These are phyloP conservation scores for Penstemon barbatus DNA, from an alignment of 257 asterid genomes.

Conservation along the genomic window DNA sequence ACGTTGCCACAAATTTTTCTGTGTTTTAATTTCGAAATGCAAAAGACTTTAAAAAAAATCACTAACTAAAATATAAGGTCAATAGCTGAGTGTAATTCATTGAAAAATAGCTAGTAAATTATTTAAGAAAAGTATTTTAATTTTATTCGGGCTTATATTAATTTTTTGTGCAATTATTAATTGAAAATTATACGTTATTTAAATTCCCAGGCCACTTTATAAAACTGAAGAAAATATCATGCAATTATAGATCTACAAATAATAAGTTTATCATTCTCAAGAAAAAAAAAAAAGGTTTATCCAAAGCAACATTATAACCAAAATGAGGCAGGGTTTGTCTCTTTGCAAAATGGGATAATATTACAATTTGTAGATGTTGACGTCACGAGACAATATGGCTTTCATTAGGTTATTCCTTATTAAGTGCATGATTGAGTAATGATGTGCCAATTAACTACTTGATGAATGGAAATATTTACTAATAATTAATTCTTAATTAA, in stretches of 20 bases:
- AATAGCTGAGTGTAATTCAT: too few relatives aligned
- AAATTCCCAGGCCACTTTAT: neutral
- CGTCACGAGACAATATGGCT: constrained; percentile 23
- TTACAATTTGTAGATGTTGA: constrained; percentile 3
- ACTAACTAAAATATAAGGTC: too few relatives aligned
- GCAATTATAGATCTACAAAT: neutral
- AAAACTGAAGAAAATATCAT: neutral
- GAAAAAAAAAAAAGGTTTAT: too few relatives aligned
- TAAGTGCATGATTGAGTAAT: constrained; percentile 25
- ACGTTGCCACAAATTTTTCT: too few relatives aligned
- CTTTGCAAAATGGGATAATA: neutral
- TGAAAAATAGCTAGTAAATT: too few relatives aligned
- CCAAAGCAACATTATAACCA: neutral
- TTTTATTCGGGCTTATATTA: too few relatives aligned
- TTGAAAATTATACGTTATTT: neutral
- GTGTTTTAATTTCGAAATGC: too few relatives aligned
- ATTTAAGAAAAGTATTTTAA: too few relatives aligned
- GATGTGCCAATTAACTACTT: constrained; percentile 21
- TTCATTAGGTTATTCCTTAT: neutral
- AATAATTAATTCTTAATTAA: too few relatives aligned
- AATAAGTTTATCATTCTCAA: neutral
- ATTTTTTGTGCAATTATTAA: neutral
- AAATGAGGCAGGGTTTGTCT: constrained; percentile 14
- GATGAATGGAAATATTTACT: neutral
- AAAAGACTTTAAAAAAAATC: too few relatives aligned